Evolutionary conservation across 2,329 filamentous ascomycete genomes (phyloP), one percentile per base, ranked within the genome.

Genomic region (Fusarium torulosum): DNA sequence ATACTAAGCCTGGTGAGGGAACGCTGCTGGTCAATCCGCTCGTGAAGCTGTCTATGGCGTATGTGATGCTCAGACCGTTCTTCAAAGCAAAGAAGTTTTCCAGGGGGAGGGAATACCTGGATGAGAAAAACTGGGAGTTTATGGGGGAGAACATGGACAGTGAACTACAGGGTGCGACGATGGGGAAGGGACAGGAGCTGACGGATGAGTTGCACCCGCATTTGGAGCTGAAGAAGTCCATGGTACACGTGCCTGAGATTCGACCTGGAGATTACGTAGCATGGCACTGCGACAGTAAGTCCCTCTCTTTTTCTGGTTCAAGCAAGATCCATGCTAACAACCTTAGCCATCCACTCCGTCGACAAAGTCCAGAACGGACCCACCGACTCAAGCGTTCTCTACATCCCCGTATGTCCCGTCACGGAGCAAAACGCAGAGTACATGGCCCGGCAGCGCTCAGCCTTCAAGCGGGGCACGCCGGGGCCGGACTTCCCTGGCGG

Each of bases 361-460:
- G 94, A 97, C 79, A 90, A 88, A 68, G 83, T 89, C 2, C 94
- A 97, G 75, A 78, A 78, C 2, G 95, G 94, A 2, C 83, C 79
- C 3, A 78, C 81, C 0, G 94, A 97, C 77, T 93, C 91, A 0
- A 94, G 90, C 70, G 94, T 97, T 0, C 74, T 97, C 61, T 97
- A 97, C 74, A 97, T 97, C 55, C 94, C 94, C 0, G 90, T 92
- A 0, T 96, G 92, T 54, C 94, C 94, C 0, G 84, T 93, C 29
- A 97, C 93, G 1, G 86, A 90, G 53, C 80, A 83, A 38, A 97
- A 96, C 72, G 89, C 91, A 0, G 79, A 85, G 21, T 96, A 94
- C 74, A 81, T 95, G 2, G 83, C 79, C 2, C 84, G 87, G 17
- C 93, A 97, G 79, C 85, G 91, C 20, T 82, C 87, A n/a, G 86